Conservation (phyloP, 495 filamentous ascomycete species). For the Poronia punctata region DNA sequence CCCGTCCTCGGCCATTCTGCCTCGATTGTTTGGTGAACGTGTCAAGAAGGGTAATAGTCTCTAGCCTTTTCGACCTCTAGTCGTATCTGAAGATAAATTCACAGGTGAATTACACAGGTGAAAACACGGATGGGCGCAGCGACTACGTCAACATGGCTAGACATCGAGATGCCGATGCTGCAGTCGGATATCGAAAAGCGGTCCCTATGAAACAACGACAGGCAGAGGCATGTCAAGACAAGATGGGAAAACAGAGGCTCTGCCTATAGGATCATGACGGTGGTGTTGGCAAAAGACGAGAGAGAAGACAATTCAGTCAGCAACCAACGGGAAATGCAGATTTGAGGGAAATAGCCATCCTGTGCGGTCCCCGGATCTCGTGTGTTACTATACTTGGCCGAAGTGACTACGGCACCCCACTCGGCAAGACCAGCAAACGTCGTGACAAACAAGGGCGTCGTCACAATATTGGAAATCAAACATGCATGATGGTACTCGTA, state of each 20-base stretch:
- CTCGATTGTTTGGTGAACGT: slow-evolving; percentile 5
- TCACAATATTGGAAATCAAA: slow-evolving; percentile 9
- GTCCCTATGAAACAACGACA: slow-evolving; percentile 15
- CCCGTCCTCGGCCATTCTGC: slow-evolving; percentile 20
- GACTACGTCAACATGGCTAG: slow-evolving; percentile 8
- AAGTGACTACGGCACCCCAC: slow-evolving; percentile 12
- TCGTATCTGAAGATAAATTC: not conserved
- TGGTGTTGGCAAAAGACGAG: slow-evolving; percentile 14
- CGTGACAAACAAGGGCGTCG: slow-evolving; percentile 6
- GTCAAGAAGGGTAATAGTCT: not conserved
- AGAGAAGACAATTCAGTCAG: slow-evolving; percentile 16
- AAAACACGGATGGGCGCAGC: slow-evolving; percentile 16
- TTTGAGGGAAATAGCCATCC: slow-evolving; percentile 20
- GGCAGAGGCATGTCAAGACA: slow-evolving; percentile 12
- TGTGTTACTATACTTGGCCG: slow-evolving; percentile 17
- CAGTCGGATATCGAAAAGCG: slow-evolving; percentile 16
- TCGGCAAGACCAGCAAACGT: slow-evolving; percentile 7
- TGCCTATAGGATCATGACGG: slow-evolving; percentile 11
- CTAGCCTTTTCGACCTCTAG: not conserved
- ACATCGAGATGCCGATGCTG: slow-evolving; percentile 12
- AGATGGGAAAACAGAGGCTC: slow-evolving; percentile 14
- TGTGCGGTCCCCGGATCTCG: slow-evolving; percentile 16
- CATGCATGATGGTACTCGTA: slow-evolving; percentile 19
- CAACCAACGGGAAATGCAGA: slow-evolving; percentile 14
- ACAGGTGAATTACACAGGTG: slow-evolving; percentile 16